These are phyloP conservation scores for Fusarium odoratissimum DNA, from an alignment of 2,329 filamentous ascomycete species.

Conservation along the genomic window DNA sequence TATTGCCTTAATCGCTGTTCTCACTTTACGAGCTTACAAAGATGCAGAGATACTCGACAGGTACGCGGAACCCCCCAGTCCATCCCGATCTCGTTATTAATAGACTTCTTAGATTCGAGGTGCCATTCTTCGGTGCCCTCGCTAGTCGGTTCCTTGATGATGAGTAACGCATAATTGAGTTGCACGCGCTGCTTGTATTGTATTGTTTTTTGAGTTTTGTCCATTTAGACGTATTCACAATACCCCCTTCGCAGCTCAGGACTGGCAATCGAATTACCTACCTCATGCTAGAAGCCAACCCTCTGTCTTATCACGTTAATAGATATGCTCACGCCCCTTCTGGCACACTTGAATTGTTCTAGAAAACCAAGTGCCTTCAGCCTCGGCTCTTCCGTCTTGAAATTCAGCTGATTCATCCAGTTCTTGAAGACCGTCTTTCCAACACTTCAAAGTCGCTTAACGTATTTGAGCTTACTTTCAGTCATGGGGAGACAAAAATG, in stretches of 20 bases:
- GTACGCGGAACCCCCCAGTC: conserved; percentile 51
- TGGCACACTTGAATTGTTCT: background rate
- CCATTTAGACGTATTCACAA: conserved; percentile 14
- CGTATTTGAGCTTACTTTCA: background rate
- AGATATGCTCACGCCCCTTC: background rate
- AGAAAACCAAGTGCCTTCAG: background rate
- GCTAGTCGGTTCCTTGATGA: conserved; percentile 93
- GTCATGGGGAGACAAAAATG: background rate
- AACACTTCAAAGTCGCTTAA: background rate
- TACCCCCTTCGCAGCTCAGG: conserved; percentile 26
- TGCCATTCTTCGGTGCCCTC: conserved; percentile 86
- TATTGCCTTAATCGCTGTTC: conserved; percentile 77
- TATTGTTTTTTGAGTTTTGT: background rate
- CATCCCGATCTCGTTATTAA: background rate
- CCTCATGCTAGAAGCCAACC: background rate
- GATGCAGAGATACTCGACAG: conserved; percentile 78
- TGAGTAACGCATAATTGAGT: conserved; percentile 61
- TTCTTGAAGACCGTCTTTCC: background rate
- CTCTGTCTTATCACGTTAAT: background rate
- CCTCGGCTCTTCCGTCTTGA: background rate
- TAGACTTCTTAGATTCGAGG: conserved; percentile 73
- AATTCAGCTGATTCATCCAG: background rate
- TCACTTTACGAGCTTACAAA: conserved; percentile 83
- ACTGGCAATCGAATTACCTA: background rate
- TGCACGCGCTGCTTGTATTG: background rate